These are phyloP conservation scores for Rhodotorula glutinis DNA, from an alignment of 1,284 basidiomycete genomes.

Conservation along the genomic window DNA sequence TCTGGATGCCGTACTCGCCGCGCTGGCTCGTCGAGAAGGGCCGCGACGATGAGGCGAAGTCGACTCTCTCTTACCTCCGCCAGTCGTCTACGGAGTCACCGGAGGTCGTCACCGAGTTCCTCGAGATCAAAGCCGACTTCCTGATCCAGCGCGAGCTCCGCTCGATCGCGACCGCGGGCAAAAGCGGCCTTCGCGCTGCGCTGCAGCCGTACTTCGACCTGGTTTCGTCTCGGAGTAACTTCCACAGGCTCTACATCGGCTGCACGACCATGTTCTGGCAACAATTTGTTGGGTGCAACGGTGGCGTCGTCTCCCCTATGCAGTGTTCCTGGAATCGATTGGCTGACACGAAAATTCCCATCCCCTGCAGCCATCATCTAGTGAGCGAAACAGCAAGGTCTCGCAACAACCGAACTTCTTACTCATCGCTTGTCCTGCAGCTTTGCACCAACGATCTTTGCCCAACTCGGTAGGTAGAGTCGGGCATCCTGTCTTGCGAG, in stretches of 20 bases:
- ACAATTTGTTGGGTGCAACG: conserved; percentile 43
- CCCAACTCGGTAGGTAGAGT: conserved; percentile 6
- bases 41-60: conserved; percentile 21
- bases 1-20: conserved; percentile 56
- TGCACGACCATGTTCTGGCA: conserved; percentile 41
- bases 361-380: too few relatives aligned
- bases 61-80: conserved; percentile 26
- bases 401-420: too few relatives aligned
- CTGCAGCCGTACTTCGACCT: conserved; percentile 2
- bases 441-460: conserved; percentile 14
- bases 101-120: conserved; percentile 5
- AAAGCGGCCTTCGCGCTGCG: neutral
- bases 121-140: conserved; percentile 5
- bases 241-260: neutral
- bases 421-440: too few relatives aligned
- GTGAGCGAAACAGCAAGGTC: too few relatives aligned
- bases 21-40: conserved; percentile 50
- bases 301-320: conserved; percentile 14
- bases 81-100: conserved; percentile 15
- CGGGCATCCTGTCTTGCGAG: neutral
- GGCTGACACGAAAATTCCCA: too few relatives aligned
- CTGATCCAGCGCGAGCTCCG: conserved; percentile 4
- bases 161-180: neutral
- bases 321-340: too few relatives aligned
- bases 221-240: neutral